Base-by-base conservation (phyloP, 441 rosid genomes). In the Croton setiger region DNA sequence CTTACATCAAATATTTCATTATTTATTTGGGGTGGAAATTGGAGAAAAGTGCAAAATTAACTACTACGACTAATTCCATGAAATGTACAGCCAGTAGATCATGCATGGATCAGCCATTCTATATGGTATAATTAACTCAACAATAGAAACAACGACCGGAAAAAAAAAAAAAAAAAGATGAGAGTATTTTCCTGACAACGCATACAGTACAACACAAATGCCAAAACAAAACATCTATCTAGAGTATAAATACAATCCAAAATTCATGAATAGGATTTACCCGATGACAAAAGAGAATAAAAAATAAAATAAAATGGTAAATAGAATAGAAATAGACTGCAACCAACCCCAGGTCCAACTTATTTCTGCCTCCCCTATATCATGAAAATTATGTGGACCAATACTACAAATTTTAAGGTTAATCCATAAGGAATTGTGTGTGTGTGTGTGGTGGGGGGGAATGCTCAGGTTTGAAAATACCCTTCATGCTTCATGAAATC, bases 31-130 rank as follows among this genome's bases (percentile, higher is more conserved):
- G 59, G 36, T 21, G 27, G 35, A 35, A 31, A 7, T 3, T 23
- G 15, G 10, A 56, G 2, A 27, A 12, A 2, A 1, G 11, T 20
- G 58, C 9, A 54, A 54, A 54, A 21, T 21, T 54, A 54, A 7
- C n/a, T n/a, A n/a, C n/a, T n/a, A n/a, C n/a, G n/a, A n/a, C n/a
- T n/a, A n/a, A n/a, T 10, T 54, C 59, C 12, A 3, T 10, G 11
- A 54, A 54, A 54, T 54, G 59, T 54, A 52, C 21, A 54, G 31
- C 31, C 57, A 53, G 14, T 53, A 53, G 9, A 20, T n/a, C 57
- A 18, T 53, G 31, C 57, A 27, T 53, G 33, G 31, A 18, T 53
- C 9, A 31, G 8, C 18, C 9, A 20, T 4, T 9, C 57, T 53
- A 6, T 18, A 13, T 45, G 8, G 31, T 51, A 53, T 53, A 21